These are phyloP conservation scores for Geranium rotundifolium DNA, from an alignment of 345 rosid species.

Conservation along the genomic window DNA sequence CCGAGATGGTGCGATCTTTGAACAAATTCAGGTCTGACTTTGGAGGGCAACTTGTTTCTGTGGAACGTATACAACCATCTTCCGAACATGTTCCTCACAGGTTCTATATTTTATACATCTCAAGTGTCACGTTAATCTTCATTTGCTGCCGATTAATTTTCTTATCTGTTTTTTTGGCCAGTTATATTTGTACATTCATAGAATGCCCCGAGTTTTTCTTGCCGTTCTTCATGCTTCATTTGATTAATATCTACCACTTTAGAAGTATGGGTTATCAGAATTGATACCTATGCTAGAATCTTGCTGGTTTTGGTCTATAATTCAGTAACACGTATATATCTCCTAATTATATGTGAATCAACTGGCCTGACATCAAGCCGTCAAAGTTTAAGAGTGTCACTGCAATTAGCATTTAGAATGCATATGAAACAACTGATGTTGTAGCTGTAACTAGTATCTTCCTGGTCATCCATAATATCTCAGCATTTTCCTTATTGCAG, in stretches of 20 bases:
- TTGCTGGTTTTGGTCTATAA: neutral
- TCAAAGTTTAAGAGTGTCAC: neutral
- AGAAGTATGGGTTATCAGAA: neutral
- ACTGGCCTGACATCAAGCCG: neutral
- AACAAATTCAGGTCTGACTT: constrained; percentile 92
- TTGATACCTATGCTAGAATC: neutral
- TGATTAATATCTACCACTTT: neutral
- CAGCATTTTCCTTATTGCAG: constrained; percentile 23
- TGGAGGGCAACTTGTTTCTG: constrained; percentile 76
- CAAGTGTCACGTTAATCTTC: neutral
- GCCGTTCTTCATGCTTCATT: neutral
- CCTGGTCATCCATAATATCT: neutral
- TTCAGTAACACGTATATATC: neutral
- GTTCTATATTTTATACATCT: constrained; percentile 17
- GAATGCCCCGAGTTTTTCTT: neutral
- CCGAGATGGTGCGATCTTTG: constrained; percentile 79
- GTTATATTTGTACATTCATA: neutral
- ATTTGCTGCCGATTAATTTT: neutral
- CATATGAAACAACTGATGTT: neutral
- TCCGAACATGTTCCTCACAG: constrained; percentile 93
- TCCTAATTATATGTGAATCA: neutral
- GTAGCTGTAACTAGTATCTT: neutral
- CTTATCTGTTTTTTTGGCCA: neutral
- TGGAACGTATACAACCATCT: constrained; percentile 93
- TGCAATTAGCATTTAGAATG: no score